Percentiles rank a stretch among this genome's conserved stretches.
Conservation (phyloP, 176 grass and related monocot species). For the Chloris gayana region DNA sequence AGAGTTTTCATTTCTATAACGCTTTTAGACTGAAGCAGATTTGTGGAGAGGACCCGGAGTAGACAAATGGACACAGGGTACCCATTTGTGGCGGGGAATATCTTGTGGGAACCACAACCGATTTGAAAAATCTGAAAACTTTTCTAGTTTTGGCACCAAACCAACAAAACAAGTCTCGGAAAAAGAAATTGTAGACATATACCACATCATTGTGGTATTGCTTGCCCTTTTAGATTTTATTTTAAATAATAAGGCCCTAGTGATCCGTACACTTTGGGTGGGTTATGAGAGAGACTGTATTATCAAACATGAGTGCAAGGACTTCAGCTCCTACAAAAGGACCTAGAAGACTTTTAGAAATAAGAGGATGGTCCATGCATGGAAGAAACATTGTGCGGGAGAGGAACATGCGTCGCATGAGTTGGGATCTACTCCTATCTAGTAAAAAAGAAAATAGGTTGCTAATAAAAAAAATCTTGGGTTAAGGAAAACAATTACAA, state of each 20-base stretch:
- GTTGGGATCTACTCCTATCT: background rate
- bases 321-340: background rate
- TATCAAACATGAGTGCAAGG: background rate
- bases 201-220: background rate
- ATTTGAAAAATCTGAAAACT: slow-evolving; percentile 4
- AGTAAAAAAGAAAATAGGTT: background rate
- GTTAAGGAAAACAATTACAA: no score
- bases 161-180: background rate
- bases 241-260: background rate
- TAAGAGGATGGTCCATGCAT: background rate
- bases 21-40: slow-evolving; percentile 17
- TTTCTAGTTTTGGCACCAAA: slow-evolving; percentile 22
- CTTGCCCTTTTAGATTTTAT: background rate
- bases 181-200: background rate
- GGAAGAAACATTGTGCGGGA: background rate
- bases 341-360: background rate
- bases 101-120: background rate
- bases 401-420: background rate
- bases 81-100: slow-evolving; percentile 10
- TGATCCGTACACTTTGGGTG: slow-evolving; percentile 4
- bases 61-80: background rate
- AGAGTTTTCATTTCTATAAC: background rate
- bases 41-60: background rate
- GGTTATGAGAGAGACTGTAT: background rate
- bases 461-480: background rate